Conservation (phyloP, 768 basidiomycete genomes). For the Candolleomyces aberdarensis region DNA sequence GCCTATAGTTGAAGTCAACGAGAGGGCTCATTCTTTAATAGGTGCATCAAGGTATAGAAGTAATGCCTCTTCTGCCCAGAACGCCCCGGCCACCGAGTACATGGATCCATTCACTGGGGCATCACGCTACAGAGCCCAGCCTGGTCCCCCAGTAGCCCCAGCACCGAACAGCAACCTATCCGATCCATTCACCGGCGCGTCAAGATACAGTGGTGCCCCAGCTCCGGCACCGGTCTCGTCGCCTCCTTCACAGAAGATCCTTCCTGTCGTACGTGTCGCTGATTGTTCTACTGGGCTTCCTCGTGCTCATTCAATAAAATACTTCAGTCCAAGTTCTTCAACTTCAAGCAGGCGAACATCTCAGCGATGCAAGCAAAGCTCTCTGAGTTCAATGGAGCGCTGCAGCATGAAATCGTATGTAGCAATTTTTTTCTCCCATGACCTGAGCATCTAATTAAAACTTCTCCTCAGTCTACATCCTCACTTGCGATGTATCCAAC, state of each 20-base stretch:
- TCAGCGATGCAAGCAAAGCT: constrained; percentile 77
- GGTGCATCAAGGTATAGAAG: constrained; percentile 67
- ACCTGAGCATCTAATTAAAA: neutral
- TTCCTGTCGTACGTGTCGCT: constrained; percentile 46
- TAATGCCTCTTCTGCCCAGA: constrained; percentile 24
- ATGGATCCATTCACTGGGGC: constrained; percentile 74
- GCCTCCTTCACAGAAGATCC: constrained; percentile 27
- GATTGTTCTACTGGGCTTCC: neutral
- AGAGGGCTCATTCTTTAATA: constrained; percentile 15
- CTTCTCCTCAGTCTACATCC: constrained; percentile 57
- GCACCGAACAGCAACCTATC: constrained; percentile 26
- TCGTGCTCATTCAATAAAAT: constrained; percentile 1
- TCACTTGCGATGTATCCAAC: constrained; percentile 68
- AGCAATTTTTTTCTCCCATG: neutral
- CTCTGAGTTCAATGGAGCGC: constrained; percentile 66
- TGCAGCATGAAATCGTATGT: constrained; percentile 69
- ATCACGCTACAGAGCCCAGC: constrained; percentile 53
- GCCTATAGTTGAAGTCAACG: neutral
- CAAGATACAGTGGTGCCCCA: constrained; percentile 51
- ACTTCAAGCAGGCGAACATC: constrained; percentile 85
- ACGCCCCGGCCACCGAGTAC: constrained; percentile 31
- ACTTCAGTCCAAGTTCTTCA: constrained; percentile 54
- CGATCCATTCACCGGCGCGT: constrained; percentile 72
- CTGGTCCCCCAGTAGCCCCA: constrained; percentile 30
- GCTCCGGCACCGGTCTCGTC: constrained; percentile 29